A percentile compares a stretch with the other conserved stretches of the same genome.
phyloP scores from a whole-genome alignment of 1,284 basidiomycete species.

The Pascua sp. region DNA sequence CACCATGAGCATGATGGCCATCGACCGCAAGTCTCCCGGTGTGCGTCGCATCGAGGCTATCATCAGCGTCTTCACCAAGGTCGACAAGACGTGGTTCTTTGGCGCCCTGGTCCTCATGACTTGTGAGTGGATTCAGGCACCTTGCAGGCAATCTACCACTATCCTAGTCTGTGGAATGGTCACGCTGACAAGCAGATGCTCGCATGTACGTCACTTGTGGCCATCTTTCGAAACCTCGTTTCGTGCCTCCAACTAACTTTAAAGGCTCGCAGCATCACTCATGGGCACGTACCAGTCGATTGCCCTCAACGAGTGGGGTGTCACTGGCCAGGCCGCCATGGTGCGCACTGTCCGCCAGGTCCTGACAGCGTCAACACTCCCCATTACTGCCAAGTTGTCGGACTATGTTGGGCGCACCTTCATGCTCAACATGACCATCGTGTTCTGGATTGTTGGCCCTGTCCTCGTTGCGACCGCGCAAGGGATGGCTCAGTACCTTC shows the following conservation, averaged over 20 bases:
- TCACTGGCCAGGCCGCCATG: slow-evolving; percentile 34
- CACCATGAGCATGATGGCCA: background rate
- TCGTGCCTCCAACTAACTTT: background rate
- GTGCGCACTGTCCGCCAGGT: slow-evolving; percentile 41
- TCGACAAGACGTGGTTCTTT: slow-evolving; percentile 7
- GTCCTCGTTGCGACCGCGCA: slow-evolving; percentile 44
- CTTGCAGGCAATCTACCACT: background rate
- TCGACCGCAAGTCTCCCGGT: slow-evolving; percentile 16
- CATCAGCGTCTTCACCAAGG: slow-evolving; percentile 4
- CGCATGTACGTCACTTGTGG: background rate
- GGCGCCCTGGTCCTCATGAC: slow-evolving; percentile 10
- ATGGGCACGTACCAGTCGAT: slow-evolving; percentile 23
- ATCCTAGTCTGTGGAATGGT: too few relatives aligned
- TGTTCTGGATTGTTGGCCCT: slow-evolving; percentile 48
- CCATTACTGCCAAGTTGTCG: slow-evolving; percentile 40
- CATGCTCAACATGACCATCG: slow-evolving; percentile 41
- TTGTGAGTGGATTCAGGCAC: background rate
- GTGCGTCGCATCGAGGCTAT: slow-evolving; percentile 18
- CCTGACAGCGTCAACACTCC: slow-evolving; percentile 39
- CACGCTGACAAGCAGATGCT: background rate
- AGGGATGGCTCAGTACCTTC: slow-evolving; percentile 40
- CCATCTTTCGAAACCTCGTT: background rate
- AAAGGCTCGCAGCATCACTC: slow-evolving; percentile 1
- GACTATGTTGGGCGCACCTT: slow-evolving; percentile 49
- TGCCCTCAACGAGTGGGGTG: slow-evolving; percentile 22